phyloP scores from a whole-genome alignment of 2,329 filamentous ascomycete species.

The Talaromyces sp. region DNA sequence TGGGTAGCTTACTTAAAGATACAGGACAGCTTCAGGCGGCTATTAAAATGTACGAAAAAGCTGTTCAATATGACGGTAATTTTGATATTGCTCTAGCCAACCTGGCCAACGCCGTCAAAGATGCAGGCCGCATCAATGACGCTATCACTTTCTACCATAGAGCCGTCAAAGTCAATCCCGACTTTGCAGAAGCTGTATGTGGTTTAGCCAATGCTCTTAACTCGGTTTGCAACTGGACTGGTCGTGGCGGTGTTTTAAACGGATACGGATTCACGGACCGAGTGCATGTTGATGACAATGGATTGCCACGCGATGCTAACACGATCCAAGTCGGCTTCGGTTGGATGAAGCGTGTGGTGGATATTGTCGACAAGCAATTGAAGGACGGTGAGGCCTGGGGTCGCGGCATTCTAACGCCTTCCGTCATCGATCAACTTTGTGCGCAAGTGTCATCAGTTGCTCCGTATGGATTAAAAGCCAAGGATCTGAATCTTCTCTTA shows the following conservation, averaged over 20 bases:
- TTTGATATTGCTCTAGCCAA: conserved; percentile 98
- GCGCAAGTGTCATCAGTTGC: conserved; percentile 42
- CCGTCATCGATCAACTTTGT: conserved; percentile 48
- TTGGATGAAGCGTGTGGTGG: conserved; percentile 84
- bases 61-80: conserved; percentile 83
- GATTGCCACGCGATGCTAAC: conserved; percentile 73
- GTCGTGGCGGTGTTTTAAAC: conserved; percentile 79
- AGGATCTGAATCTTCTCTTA: conserved; percentile 34
- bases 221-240: conserved; percentile 92
- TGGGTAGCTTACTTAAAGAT: conserved; percentile 92
- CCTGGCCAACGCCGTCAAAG: conserved; percentile 94
- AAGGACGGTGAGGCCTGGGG: conserved; percentile 85
- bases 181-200: conserved; percentile 95
- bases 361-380: conserved; percentile 85
- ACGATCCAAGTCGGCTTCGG: conserved; percentile 62
- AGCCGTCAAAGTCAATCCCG: conserved; percentile 84
- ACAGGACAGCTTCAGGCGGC: conserved; percentile 88
- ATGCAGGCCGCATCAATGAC: conserved; percentile 86
- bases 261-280: conserved; percentile 70
- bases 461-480: conserved; percentile 22
- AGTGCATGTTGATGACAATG: conserved; percentile 86
- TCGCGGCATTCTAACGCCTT: conserved; percentile 59
- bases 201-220: conserved; percentile 92
- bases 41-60: conserved; percentile 95
- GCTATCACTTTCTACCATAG: conserved; percentile 89